phyloP scores from a whole-genome alignment of 768 basidiomycete genomes.

The Rhizopogon vesiculosus region DNA sequence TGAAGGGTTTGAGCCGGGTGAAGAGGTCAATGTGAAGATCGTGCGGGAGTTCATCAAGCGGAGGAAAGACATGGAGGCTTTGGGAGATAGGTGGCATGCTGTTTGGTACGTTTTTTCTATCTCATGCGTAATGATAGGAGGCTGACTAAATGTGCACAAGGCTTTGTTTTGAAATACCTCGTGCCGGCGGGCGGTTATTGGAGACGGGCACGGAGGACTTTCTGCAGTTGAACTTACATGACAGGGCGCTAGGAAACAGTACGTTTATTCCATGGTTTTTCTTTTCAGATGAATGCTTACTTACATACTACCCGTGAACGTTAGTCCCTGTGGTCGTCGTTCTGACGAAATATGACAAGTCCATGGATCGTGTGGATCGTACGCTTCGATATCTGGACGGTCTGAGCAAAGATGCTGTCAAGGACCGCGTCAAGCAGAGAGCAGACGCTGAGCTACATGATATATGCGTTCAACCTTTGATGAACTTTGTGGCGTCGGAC shows the following conservation, averaged over 20 bases:
- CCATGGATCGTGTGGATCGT: background rate
- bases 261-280: background rate
- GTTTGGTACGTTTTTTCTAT: conserved; percentile 2
- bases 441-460: background rate
- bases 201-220: background rate
- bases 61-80: background rate
- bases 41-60: conserved; percentile 8
- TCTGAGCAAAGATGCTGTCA: background rate
- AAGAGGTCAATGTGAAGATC: background rate
- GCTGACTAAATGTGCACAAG: background rate
- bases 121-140: background rate
- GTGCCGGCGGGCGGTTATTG: background rate
- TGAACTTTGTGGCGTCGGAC: background rate
- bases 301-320: background rate
- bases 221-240: background rate
- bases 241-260: conserved; percentile 3
- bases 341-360: conserved; percentile 1
- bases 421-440: background rate
- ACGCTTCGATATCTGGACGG: conserved; percentile 20
- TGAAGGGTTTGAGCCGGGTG: conserved; percentile 12
- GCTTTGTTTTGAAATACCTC: background rate
- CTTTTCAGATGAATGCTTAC: background rate
- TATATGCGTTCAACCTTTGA: background rate
- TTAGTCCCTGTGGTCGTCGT: background rate
- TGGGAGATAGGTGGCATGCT: conserved; percentile 8